Percentiles rank a stretch among this genome's conserved stretches.
phyloP scores from a whole-genome alignment of 306 rosid species.

The Cicer bijugum region DNA sequence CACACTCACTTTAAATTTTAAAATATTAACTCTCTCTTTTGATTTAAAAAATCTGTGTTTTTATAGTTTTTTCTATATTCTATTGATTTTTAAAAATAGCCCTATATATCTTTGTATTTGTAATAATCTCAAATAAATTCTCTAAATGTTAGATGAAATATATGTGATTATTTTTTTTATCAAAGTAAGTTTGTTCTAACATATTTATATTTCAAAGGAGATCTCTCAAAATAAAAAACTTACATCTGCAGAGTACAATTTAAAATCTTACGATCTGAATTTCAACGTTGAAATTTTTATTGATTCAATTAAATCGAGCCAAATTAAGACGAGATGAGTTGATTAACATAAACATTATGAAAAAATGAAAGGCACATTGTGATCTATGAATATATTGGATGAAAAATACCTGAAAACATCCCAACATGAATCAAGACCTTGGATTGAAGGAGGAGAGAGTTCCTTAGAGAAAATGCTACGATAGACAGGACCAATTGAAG shows the following conservation, averaged over 20 bases:
- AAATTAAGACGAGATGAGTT: background rate
- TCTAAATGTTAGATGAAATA: no score
- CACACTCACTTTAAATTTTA: background rate
- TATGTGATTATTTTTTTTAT: background rate
- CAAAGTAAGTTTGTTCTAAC: background rate
- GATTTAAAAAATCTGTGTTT: background rate
- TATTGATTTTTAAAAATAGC: background rate
- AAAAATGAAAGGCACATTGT: background rate
- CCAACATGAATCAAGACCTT: conserved; percentile 76
- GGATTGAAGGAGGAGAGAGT: conserved; percentile 56
- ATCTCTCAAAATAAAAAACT: background rate
- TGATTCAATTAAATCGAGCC: background rate
- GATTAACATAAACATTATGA: background rate
- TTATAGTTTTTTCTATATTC: background rate
- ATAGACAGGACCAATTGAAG: conserved; percentile 76
- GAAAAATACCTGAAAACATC: conserved; percentile 67
- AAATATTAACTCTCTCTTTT: background rate
- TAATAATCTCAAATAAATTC: no score
- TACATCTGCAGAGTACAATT: background rate
- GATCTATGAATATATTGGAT: background rate
- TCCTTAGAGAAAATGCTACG: conserved; percentile 66
- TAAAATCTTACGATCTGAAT: background rate
- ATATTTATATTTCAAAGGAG: background rate
- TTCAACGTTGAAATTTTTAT: background rate
- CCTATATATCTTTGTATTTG: background rate